Percentiles rank a stretch among this genome's conserved stretches.
Evolutionary conservation across 768 basidiomycete species (phyloP).

Genomic region (Boletus edulis): DNA sequence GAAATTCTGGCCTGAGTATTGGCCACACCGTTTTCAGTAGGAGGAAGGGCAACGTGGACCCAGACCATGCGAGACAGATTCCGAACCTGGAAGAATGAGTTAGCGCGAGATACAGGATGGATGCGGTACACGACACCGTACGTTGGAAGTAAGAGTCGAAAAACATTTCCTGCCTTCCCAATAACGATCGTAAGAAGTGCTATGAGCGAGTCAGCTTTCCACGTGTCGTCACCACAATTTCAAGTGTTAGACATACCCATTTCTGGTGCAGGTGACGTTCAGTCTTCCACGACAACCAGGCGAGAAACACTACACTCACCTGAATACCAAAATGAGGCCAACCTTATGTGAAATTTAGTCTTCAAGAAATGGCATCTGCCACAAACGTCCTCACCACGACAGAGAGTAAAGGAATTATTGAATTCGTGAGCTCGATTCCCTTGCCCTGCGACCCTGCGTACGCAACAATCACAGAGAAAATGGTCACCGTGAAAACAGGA

Average conservation of each 20-base stretch:
- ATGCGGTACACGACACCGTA: conserved; percentile 20
- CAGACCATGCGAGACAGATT: conserved; percentile 78
- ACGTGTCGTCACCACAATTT: not conserved
- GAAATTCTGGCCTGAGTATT: conserved; percentile 54
- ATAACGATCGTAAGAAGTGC: conserved; percentile 83
- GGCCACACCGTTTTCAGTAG: conserved; percentile 42
- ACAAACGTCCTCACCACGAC: conserved; percentile 68
- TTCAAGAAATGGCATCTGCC: not conserved
- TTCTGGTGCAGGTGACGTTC: conserved; percentile 39
- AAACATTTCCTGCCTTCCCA: conserved; percentile 90
- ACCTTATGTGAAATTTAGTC: conserved; percentile 46
- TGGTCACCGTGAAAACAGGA: conserved; percentile 80
- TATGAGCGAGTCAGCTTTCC: conserved; percentile 25
- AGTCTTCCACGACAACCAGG: not conserved
- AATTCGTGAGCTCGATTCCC: conserved; percentile 67
- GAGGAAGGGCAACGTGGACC: conserved; percentile 72
- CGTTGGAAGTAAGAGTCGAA: conserved; percentile 64
- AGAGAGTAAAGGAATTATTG: conserved; percentile 83
- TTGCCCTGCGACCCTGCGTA: conserved; percentile 60
- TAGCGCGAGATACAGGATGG: not conserved
- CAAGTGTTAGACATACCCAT: conserved; percentile 48
- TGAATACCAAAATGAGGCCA: conserved; percentile 84
- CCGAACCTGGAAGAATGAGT: conserved; percentile 43
- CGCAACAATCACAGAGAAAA: conserved; percentile 63
- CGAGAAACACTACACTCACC: conserved; percentile 41